A percentile compares a stretch with the other conserved stretches of the same genome.
Evolutionary conservation across 2,329 filamentous ascomycete species (phyloP).

Genomic region (Trichoderma breve): DNA sequence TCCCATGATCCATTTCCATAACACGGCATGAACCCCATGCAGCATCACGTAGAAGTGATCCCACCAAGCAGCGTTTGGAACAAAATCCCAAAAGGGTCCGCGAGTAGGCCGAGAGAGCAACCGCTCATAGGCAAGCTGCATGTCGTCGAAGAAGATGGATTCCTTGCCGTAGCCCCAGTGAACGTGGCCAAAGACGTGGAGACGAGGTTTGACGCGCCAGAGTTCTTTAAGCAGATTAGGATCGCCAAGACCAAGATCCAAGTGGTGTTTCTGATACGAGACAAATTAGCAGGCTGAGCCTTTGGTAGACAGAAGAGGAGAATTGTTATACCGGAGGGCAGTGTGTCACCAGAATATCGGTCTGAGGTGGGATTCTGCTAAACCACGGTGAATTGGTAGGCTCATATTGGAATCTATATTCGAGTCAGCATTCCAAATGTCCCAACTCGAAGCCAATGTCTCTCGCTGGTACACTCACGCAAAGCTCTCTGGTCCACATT

Average conservation of each 20-base stretch:
- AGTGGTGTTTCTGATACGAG: slow-evolving; percentile 57
- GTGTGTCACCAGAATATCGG: slow-evolving; percentile 79
- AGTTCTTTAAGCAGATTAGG: slow-evolving; percentile 67
- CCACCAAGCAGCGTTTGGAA: slow-evolving; percentile 47
- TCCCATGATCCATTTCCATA: slow-evolving; percentile 58
- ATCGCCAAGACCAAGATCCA: slow-evolving; percentile 68
- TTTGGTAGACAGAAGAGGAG: neutral
- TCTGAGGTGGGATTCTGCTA: slow-evolving; percentile 65
- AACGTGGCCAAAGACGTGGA: slow-evolving; percentile 85
- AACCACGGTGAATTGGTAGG: slow-evolving; percentile 67
- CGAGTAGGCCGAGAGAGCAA: slow-evolving; percentile 48
- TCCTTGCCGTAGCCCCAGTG: slow-evolving; percentile 73
- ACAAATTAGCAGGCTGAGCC: neutral
- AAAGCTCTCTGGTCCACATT: slow-evolving; percentile 67
- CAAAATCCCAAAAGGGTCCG: slow-evolving; percentile 45
- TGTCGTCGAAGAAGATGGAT: slow-evolving; percentile 70
- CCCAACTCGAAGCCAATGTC: neutral
- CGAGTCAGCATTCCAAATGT: neutral
- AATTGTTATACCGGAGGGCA: slow-evolving; percentile 60
- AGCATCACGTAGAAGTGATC: slow-evolving; percentile 45
- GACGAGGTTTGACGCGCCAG: slow-evolving; percentile 68
- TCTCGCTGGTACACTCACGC: slow-evolving; percentile 41
- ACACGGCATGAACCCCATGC: slow-evolving; percentile 46
- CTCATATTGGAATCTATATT: slow-evolving; percentile 67
- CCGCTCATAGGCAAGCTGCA: slow-evolving; percentile 69